These are phyloP conservation scores for Phlegmacium glaucopus DNA, from an alignment of 768 basidiomycete species.

Conservation along the genomic window DNA sequence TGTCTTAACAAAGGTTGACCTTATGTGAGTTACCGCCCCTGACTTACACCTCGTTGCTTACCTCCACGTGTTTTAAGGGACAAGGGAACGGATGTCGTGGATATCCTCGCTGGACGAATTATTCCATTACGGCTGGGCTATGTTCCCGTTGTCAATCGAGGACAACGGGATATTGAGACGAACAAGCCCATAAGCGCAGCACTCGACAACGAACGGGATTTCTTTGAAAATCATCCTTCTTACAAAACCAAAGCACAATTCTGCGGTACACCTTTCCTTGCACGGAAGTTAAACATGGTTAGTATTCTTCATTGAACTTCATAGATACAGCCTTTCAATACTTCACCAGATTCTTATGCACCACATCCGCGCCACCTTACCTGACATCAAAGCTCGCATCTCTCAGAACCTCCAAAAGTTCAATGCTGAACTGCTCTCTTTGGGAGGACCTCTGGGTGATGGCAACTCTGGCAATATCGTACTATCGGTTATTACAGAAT, in stretches of 20 bases:
- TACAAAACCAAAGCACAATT: slow-evolving; percentile 94
- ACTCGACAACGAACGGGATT: slow-evolving; percentile 85
- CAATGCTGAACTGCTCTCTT: slow-evolving; percentile 73
- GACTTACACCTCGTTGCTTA: background rate
- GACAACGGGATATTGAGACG: slow-evolving; percentile 93
- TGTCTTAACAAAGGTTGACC: slow-evolving; percentile 96
- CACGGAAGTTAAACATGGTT: slow-evolving; percentile 92
- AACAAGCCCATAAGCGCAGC: slow-evolving; percentile 83
- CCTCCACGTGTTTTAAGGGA: slow-evolving; percentile 59
- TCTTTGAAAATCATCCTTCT: slow-evolving; percentile 91
- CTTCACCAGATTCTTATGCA: slow-evolving; percentile 89
- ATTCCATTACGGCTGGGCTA: slow-evolving; percentile 96
- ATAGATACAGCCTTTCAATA: background rate
- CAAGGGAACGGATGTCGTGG: slow-evolving; percentile 95
- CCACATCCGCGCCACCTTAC: slow-evolving; percentile 96
- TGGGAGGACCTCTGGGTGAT: slow-evolving; percentile 88
- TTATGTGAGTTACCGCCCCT: slow-evolving; percentile 67
- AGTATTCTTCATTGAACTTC: slow-evolving; percentile 17
- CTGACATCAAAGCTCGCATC: slow-evolving; percentile 97
- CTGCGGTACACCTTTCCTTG: slow-evolving; percentile 96
- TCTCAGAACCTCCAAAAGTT: slow-evolving; percentile 87
- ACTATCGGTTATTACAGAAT: slow-evolving; percentile 97
- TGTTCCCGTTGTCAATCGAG: slow-evolving; percentile 98
- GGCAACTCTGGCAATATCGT: slow-evolving; percentile 87
- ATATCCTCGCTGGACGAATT: slow-evolving; percentile 95